These are phyloP conservation scores for Rhodomyrtus psidioides DNA, from an alignment of 441 rosid species.

Conservation along the genomic window DNA sequence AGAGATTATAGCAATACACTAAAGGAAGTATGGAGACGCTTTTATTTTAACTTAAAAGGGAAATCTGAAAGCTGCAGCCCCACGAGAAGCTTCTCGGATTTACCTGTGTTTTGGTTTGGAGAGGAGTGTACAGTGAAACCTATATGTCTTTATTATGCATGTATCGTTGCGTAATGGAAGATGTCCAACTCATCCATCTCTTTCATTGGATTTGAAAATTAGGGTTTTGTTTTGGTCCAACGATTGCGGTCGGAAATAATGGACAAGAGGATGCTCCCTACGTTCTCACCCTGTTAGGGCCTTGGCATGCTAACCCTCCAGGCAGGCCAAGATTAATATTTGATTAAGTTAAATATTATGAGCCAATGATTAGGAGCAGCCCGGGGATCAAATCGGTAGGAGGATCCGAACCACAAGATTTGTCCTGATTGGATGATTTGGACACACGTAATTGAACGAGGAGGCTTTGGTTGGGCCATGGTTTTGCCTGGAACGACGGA, in stretches of 20 bases:
- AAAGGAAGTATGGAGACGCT: background rate
- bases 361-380: slow-evolving; percentile 13
- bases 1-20: background rate
- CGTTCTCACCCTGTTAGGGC: background rate
- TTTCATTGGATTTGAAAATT: background rate
- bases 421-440: background rate
- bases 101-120: background rate
- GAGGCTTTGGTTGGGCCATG: background rate
- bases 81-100: background rate
- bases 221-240: slow-evolving; percentile 4
- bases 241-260: slow-evolving; percentile 2
- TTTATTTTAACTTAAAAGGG: background rate
- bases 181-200: slow-evolving; percentile 1
- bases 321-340: background rate
- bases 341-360: slow-evolving; percentile 11
- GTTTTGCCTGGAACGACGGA: background rate
- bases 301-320: slow-evolving; percentile 16
- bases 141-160: background rate
- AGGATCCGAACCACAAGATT: slow-evolving; percentile 6
- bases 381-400: slow-evolving; percentile 2
- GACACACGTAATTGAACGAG: background rate
- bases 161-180: background rate
- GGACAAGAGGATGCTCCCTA: background rate
- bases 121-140: slow-evolving; percentile 8
- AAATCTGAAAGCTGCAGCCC: background rate